These are phyloP conservation scores for Acacia melanoxylon DNA, from an alignment of 306 rosid species.

Conservation along the genomic window DNA sequence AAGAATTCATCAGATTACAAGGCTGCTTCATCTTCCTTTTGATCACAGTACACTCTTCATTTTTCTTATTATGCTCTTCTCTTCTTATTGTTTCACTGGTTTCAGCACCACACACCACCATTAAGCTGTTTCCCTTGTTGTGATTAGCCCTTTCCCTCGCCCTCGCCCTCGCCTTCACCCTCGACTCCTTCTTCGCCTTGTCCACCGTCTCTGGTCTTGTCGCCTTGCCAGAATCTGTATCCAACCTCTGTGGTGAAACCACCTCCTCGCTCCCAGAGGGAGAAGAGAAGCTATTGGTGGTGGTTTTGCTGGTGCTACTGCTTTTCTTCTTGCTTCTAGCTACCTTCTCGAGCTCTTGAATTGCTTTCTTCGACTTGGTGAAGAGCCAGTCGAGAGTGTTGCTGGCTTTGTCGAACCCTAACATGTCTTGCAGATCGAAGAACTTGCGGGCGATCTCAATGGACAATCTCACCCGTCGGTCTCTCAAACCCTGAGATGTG, in stretches of 20 bases:
- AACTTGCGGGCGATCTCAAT: constrained; percentile 82
- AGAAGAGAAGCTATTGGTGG: constrained; percentile 33
- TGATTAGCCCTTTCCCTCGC: constrained; percentile 81
- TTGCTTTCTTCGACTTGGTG: constrained; percentile 68
- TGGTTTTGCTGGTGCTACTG: not conserved
- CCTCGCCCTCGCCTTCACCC: constrained; percentile 85
- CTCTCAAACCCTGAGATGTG: constrained; percentile 91
- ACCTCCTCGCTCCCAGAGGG: constrained; percentile 28
- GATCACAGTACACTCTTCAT: constrained; percentile 51
- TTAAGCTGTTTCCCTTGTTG: constrained; percentile 46
- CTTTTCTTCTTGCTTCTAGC: constrained; percentile 30
- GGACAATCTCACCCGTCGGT: constrained; percentile 83
- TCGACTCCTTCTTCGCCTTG: constrained; percentile 53
- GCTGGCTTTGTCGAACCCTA: constrained; percentile 97
- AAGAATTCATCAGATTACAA: constrained; percentile 13
- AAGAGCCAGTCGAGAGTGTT: constrained; percentile 95
- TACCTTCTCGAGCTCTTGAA: constrained; percentile 40
- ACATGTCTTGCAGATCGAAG: constrained; percentile 94
- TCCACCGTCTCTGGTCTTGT: constrained; percentile 34
- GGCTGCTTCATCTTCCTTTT: constrained; percentile 53
- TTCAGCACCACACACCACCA: not conserved
- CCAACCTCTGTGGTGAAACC: not conserved
- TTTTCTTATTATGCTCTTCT: constrained; percentile 36
- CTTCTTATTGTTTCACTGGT: constrained; percentile 1
- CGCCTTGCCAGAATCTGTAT: not conserved